phyloP scores from a whole-genome alignment of 2,329 filamentous ascomycete species.

The Bisporella sp. region DNA sequence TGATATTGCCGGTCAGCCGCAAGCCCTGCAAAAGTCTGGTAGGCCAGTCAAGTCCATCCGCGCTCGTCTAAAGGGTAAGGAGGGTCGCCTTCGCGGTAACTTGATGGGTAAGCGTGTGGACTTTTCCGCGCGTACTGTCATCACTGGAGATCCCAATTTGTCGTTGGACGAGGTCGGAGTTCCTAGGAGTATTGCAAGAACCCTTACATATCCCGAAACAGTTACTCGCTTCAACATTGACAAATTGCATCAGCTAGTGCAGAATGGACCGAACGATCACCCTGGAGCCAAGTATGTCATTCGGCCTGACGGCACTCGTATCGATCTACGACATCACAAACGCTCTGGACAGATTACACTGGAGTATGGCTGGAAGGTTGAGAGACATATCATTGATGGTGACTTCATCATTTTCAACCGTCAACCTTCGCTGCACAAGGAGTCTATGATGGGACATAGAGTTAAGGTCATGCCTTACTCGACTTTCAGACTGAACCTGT shows the following conservation, averaged over 20 bases:
- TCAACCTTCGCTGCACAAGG: constrained; percentile 97
- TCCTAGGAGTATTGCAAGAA: constrained; percentile 85
- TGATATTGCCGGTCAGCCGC: constrained; percentile 91
- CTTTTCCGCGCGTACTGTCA: constrained; percentile 98
- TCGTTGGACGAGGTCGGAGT: constrained; percentile 97
- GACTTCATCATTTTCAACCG: constrained; percentile 99
- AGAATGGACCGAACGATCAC: constrained; percentile 90
- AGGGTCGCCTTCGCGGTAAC: constrained; percentile 94
- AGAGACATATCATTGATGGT: constrained; percentile 90
- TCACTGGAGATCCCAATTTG: constrained; percentile 95
- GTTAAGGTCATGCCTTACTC: constrained; percentile 98
- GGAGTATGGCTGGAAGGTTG: constrained; percentile 97
- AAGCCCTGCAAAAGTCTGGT: constrained; percentile 93
- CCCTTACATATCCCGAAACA: constrained; percentile 91
- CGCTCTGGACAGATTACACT: constrained; percentile 74
- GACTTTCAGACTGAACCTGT: constrained; percentile 94
- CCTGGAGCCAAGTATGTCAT: constrained; percentile 97
- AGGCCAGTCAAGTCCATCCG: constrained; percentile 95
- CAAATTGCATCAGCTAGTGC: constrained; percentile 80
- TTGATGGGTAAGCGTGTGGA: constrained; percentile 99
- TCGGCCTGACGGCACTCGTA: constrained; percentile 84
- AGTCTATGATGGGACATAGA: constrained; percentile 99
- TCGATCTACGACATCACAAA: constrained; percentile 91
- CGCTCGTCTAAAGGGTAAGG: constrained; percentile 96
- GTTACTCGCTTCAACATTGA: constrained; percentile 98